Evolutionary conservation across 345 rosid species (phyloP), one percentile per base, ranked within the genome.

Genomic region (Salix brachista): DNA sequence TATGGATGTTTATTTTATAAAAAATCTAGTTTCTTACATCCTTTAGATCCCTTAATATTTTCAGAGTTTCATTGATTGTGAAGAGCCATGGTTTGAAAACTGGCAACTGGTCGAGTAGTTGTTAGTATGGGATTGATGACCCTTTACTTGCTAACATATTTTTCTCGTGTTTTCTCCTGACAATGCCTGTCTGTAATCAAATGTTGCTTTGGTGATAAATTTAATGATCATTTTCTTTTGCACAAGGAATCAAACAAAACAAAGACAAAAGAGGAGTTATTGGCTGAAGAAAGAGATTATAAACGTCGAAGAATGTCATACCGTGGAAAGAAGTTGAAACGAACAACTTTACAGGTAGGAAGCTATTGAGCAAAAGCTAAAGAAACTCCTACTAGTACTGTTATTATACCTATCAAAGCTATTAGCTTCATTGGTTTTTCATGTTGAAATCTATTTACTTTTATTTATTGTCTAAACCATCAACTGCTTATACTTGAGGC

Each of bases 231-330:
- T 76, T 77, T 76, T 44, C 71, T 36, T 64, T 69, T 72, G 44
- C 67, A 16, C 28, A 69, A 95, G 97, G 99, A 88, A 60, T 74
- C 86, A 75, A 81, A 75, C 77, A 88, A 83, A 87, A 66, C 73
- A 69, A 93, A 93, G 90, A 90, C 98, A 72, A 90, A 80, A 84
- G 94, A 93, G 87, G 94, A 96, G 78, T 81, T 93, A 78, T 77
- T 93, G 85, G 98, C 98, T 71, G 98, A 96, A 88, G 98, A 96
- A 88, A 90, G 99, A 80, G 99, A 96, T 86, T 96, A 96, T 83
- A 96, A 93, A 77, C 92, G 99, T 61, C 85, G 98, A 71, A 89
- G 99, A 80, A 90, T 90, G 94, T 92, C 99, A 52, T 93, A 96
- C 80, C 97, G 97, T 80, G 98, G 97, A 86, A 96, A 96, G 87